Conservation (phyloP, 768 basidiomycete species). For the Hericium rajendrae region DNA sequence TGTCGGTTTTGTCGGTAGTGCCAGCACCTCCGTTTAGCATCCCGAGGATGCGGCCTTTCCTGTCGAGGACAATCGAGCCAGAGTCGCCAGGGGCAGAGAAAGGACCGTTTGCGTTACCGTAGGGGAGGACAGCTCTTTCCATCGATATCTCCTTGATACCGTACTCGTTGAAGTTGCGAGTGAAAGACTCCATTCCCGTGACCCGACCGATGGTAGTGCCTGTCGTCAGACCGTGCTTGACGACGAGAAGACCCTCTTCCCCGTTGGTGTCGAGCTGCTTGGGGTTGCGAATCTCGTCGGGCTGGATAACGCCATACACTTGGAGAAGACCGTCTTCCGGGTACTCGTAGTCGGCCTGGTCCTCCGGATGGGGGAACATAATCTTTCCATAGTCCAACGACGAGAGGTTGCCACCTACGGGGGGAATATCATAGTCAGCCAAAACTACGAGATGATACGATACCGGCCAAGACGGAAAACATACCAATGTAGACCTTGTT, state of each 20-base stretch:
- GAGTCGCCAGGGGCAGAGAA: conserved; percentile 21
- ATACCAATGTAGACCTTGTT: conserved; percentile 21
- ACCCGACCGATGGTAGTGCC: conserved; percentile 18
- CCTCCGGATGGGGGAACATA: conserved; percentile 20
- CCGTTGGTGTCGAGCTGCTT: conserved; percentile 14
- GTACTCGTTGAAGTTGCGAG: not conserved
- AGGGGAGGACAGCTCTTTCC: conserved; percentile 17
- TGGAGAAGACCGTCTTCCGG: conserved; percentile 17
- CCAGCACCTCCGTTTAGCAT: conserved; percentile 18
- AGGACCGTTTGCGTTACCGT: conserved; percentile 7
- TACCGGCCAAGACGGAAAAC: conserved; percentile 12
- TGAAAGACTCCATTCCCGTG: conserved; percentile 17
- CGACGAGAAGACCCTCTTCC: conserved; percentile 15
- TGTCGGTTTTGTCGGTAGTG: conserved; percentile 12
- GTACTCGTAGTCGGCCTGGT: conserved; percentile 11
- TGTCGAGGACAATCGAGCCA: conserved; percentile 17
- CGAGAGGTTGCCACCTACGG: conserved; percentile 19
- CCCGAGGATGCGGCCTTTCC: conserved; percentile 17
- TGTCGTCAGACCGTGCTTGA: conserved; percentile 19
- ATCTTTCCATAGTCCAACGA: conserved; percentile 12
- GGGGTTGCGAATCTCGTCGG: conserved; percentile 14
- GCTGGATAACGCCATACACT: conserved; percentile 11
- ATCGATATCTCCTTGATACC: conserved; percentile 6
- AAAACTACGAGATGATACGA: conserved; percentile 12
- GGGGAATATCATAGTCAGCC: not conserved